Conservation (phyloP, 1,139 yeast genomes). For the Blastobotrys capitulatus region DNA sequence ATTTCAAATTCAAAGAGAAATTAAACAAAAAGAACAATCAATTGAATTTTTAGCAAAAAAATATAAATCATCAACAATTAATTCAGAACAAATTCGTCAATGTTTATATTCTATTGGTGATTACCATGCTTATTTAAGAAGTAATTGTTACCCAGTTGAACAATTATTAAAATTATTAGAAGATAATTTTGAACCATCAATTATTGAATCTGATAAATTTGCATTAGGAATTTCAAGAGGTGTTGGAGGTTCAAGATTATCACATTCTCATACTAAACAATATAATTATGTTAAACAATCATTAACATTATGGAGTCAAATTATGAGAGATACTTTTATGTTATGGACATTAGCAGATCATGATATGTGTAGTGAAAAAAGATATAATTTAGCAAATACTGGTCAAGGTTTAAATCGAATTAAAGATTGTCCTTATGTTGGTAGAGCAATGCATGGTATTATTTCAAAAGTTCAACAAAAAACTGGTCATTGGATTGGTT, state of each 20-base stretch:
- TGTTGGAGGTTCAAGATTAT: constrained; percentile 56
- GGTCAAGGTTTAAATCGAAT: constrained; percentile 75
- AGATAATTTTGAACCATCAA: constrained; percentile 42
- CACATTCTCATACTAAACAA: constrained; percentile 66
- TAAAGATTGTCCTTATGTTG: constrained; percentile 60
- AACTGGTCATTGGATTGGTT: constrained; percentile 67
- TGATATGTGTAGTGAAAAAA: constrained; percentile 45
- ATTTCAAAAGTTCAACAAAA: constrained; percentile 54
- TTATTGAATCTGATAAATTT: constrained; percentile 32
- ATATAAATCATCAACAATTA: constrained; percentile 28
- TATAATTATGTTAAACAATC: constrained; percentile 67
- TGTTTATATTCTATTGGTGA: constrained; percentile 69
- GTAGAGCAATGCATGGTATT: constrained; percentile 62
- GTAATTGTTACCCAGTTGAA: constrained; percentile 59
- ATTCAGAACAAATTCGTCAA: constrained; percentile 56
- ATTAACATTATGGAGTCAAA: constrained; percentile 61
- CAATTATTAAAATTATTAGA: constrained; percentile 53
- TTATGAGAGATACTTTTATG: constrained; percentile 67
- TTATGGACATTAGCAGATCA: constrained; percentile 69
- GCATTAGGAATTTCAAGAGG: constrained; percentile 62
- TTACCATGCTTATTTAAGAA: constrained; percentile 62
- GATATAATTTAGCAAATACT: constrained; percentile 60
- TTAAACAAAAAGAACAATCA: constrained; percentile 56
- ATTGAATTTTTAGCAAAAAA: constrained; percentile 50
- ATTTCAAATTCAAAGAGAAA: constrained; percentile 46